Evolutionary conservation across 805 yeast genomes (phyloP).

Genomic region (Wickerhamiella hasegawae): DNA sequence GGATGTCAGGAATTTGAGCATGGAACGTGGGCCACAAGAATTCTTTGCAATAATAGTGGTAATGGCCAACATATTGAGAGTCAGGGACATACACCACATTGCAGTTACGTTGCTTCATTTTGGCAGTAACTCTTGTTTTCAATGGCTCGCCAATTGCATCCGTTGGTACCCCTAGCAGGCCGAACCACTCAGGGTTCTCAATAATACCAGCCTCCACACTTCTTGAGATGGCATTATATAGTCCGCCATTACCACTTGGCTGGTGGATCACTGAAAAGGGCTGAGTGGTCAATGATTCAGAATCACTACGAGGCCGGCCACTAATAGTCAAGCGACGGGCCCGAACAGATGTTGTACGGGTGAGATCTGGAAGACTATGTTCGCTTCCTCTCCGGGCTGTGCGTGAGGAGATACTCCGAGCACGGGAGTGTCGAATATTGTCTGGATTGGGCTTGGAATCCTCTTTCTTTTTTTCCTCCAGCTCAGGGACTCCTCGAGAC

Average conservation of each 20-base stretch:
- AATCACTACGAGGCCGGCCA: too few relatives aligned
- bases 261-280: background rate
- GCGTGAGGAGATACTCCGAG: too few relatives aligned
- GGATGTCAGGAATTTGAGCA: conserved; percentile 90
- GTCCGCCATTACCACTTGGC: conserved; percentile 77
- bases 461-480: too few relatives aligned
- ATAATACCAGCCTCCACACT: conserved; percentile 27
- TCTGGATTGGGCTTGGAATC: too few relatives aligned
- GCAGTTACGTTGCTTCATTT: conserved; percentile 30
- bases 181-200: conserved; percentile 52
- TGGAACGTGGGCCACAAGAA: conserved; percentile 91
- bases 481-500: too few relatives aligned
- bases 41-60: conserved; percentile 81
- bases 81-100: conserved; percentile 62
- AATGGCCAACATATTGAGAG: conserved; percentile 74
- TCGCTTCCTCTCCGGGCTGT: too few relatives aligned
- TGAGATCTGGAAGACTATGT: too few relatives aligned
- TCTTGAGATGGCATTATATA: conserved; percentile 64
- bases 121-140: conserved; percentile 28
- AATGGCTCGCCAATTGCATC: conserved; percentile 35
- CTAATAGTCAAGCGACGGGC: too few relatives aligned
- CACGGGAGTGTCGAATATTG: too few relatives aligned
- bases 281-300: too few relatives aligned
- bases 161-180: conserved; percentile 84
- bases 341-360: too few relatives aligned